Evolutionary conservation across 108 stramenopile species (phyloP), one percentile per base, ranked within the genome.

Genomic region (Cyclotella choctawhatcheeana): DNA sequence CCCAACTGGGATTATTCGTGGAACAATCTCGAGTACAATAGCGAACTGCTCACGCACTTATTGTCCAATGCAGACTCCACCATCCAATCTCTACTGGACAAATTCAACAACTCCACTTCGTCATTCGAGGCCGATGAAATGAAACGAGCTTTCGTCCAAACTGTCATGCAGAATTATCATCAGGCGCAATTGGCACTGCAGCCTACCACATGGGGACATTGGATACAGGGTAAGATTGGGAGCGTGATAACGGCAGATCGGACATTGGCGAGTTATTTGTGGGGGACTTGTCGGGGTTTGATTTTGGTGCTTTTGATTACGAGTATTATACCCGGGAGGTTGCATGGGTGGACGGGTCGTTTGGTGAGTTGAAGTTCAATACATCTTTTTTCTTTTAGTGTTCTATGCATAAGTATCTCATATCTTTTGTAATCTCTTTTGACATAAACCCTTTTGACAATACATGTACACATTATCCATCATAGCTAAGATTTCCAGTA

Each of bases 401-500:
- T n/a, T n/a, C n/a, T n/a, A n/a, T n/a, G n/a, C n/a, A n/a, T n/a
- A n/a, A n/a, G n/a, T n/a, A n/a, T n/a, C n/a, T n/a, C n/a, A n/a
- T n/a, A n/a, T n/a, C n/a, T n/a, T n/a, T n/a, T n/a, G n/a, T n/a
- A n/a, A n/a, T n/a, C n/a, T n/a, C n/a, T n/a, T n/a, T n/a, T n/a
- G n/a, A n/a, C n/a, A n/a, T n/a, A n/a, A n/a, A n/a, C n/a, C n/a
- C n/a, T n/a, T n/a, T n/a, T n/a, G n/a, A n/a, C n/a, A n/a, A n/a
- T n/a, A n/a, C n/a, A n/a, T n/a, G n/a, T n/a, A n/a, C n/a, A n/a
- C n/a, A n/a, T n/a, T n/a, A n/a, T n/a, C n/a, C n/a, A n/a, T n/a
- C n/a, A n/a, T n/a, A n/a, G n/a, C 50, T 93, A 29, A 83, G 95
- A 27, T 93, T 91, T 88, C 95, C 95, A 4, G 69, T 96, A 31